Evolutionary conservation across 1,284 basidiomycete species (phyloP), one percentile per base, ranked within the genome.

Genomic region (Cutaneotrichosporon cyanovorans): DNA sequence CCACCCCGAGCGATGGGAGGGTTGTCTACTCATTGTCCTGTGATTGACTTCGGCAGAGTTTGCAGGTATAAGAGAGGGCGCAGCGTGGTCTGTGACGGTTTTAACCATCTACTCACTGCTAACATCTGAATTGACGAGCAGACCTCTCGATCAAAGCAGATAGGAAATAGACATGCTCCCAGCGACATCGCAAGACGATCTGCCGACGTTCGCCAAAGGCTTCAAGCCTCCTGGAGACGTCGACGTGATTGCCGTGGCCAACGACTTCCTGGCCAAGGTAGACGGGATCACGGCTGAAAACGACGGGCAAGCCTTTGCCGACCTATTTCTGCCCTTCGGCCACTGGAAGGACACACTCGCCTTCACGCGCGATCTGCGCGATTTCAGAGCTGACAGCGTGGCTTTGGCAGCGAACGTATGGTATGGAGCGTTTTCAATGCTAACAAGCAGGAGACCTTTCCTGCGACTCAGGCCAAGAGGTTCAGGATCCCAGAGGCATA

Each of bases 401-500:
- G 56, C 53, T 18, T 53, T 56, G 31, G 60, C 60, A 23, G 63
- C 61, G 8, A 55, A 22, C 8, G 39, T 40, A 32, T 5, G 18
- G 4, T 6, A 4, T 12, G 12, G 8, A 28, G 12, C 12, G 8
- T 28, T 28, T 28, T 12, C 7, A 28, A 12, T 7, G 12, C 25
- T 28, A 28, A 28, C 25, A 12, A 7, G 12, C 25, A 52, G 12
- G 59, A 57, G 18, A 71, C 76, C n/a, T 73, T 82, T 11, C 56
- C 63, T 2, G 35, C 48, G 1, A 61, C 66, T n/a, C 68, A 73
- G 30, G 62, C 76, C 0, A 60, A 62, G 12, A 58, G 70, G 19
- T 70, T 80, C 52, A 59, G 66, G 50, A 68, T 82, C 23, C 57
- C 63, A 15, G 60, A 69, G 9, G 34, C 15, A 6, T n/a, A 35